A percentile compares a stretch with the other conserved stretches of the same genome.
These are phyloP conservation scores for Baeospora myosura DNA, from an alignment of 1,284 basidiomycete species.

Conservation along the genomic window DNA sequence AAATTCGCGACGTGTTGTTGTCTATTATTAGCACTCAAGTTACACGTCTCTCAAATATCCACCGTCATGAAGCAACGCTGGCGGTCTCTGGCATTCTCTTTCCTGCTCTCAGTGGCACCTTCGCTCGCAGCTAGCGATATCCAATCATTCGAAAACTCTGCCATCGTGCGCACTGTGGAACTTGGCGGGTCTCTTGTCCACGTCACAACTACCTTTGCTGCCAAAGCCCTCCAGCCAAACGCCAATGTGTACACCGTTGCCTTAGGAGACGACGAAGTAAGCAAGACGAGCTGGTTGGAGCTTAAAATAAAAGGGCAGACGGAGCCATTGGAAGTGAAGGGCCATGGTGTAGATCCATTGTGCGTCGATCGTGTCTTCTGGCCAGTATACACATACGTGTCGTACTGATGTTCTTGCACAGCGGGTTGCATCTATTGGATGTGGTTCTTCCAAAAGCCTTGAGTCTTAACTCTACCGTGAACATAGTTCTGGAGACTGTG, in stretches of 20 bases:
- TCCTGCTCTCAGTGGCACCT: constrained; percentile 23
- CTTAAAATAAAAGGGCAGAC: constrained; percentile 69
- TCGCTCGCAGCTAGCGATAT: constrained; percentile 20
- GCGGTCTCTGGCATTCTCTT: constrained; percentile 31
- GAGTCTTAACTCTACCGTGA: constrained; percentile 47
- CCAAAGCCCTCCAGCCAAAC: constrained; percentile 62
- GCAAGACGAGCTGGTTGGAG: constrained; percentile 73
- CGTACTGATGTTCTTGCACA: constrained; percentile 14
- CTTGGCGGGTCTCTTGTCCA: constrained; percentile 81
- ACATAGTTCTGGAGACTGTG: constrained; percentile 70
- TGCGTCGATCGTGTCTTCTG: not conserved
- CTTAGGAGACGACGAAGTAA: constrained; percentile 55
- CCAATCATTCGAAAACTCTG: constrained; percentile 76
- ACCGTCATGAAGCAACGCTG: constrained; percentile 21
- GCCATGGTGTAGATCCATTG: constrained; percentile 39
- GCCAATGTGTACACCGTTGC: constrained; percentile 66
- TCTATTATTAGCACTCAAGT: constrained; percentile 1
- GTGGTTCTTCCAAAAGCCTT: constrained; percentile 35
- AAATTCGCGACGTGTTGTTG: not conserved
- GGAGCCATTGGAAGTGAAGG: constrained; percentile 45
- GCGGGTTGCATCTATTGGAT: constrained; percentile 38
- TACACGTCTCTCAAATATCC: constrained; percentile 12
- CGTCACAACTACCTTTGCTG: constrained; percentile 82
- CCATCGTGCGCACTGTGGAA: constrained; percentile 79
- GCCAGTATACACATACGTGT: constrained; percentile 2